Evolutionary conservation across 805 yeast species (phyloP).

Genomic region (Debaryomyces prosopidis): DNA sequence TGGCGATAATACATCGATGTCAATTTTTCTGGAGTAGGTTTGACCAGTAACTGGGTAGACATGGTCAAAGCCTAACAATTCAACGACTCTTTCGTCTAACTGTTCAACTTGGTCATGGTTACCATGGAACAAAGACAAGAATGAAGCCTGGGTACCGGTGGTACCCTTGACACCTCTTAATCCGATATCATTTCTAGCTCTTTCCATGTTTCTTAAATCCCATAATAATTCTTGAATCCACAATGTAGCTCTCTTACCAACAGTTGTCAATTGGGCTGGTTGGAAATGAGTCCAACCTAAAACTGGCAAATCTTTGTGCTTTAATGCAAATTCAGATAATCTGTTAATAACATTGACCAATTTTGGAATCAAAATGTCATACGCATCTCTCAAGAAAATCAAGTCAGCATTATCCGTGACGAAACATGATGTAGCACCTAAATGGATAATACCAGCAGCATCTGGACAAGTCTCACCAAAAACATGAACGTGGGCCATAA

Average conservation of each 20-base stretch:
- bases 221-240: conserved; percentile 98
- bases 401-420: conserved; percentile 98
- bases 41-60: conserved; percentile 99
- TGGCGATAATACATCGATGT: conserved; percentile 90
- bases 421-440: conserved; percentile 97
- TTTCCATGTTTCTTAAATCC: conserved; percentile 93
- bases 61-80: conserved; percentile 87
- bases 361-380: conserved; percentile 90
- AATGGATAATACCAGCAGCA: conserved; percentile 96
- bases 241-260: conserved; percentile 95
- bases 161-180: conserved; percentile 99
- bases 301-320: conserved; percentile 93
- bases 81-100: conserved; percentile 88
- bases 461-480: conserved; percentile 91
- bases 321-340: conserved; percentile 81
- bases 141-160: conserved; percentile 98
- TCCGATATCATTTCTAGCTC: conserved; percentile 96
- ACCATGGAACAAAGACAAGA: conserved; percentile 92
- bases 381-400: conserved; percentile 93
- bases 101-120: conserved; percentile 95
- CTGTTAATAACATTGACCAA: conserved; percentile 94
- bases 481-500: conserved; percentile 98
- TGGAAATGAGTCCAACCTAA: conserved; percentile 99
- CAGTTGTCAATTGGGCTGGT: conserved; percentile 98
- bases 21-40: conserved; percentile 98